These are phyloP conservation scores for Gnaphalium uliginosum DNA, from an alignment of 129 eudicot species.

Conservation along the genomic window DNA sequence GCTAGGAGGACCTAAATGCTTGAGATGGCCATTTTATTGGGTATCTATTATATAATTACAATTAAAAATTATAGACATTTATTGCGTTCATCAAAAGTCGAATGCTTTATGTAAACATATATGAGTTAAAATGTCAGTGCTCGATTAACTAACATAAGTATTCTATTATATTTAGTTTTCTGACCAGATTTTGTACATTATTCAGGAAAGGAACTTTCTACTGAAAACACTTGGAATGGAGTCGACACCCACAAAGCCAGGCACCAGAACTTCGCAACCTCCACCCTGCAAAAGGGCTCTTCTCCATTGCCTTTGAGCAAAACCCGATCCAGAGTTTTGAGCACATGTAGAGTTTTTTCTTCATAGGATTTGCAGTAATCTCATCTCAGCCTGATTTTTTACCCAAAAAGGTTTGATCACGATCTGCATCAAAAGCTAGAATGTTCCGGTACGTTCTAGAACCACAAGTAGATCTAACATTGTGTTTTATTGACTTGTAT, in stretches of 20 bases:
- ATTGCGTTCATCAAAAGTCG: neutral
- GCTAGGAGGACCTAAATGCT: neutral
- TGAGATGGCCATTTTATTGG: neutral
- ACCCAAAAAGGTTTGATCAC: slow-evolving; percentile 58
- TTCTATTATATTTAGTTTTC: neutral
- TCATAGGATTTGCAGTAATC: slow-evolving; percentile 41
- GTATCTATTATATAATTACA: neutral
- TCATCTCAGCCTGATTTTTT: slow-evolving; percentile 53
- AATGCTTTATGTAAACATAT: neutral
- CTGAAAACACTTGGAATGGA: slow-evolving; percentile 90
- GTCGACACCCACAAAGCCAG: slow-evolving; percentile 51
- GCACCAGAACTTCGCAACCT: slow-evolving; percentile 59
- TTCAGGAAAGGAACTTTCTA: slow-evolving; percentile 94
- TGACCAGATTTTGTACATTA: slow-evolving; percentile 8
- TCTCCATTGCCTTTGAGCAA: slow-evolving; percentile 82
- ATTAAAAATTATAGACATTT: neutral
- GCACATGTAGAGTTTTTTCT: slow-evolving; percentile 36
- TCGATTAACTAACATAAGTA: slow-evolving; percentile 21
- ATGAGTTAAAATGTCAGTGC: neutral
- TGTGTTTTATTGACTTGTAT: slow-evolving; percentile 30
- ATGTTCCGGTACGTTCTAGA: slow-evolving; percentile 67
- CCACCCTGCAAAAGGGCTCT: slow-evolving; percentile 96
- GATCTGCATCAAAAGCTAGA: slow-evolving; percentile 66
- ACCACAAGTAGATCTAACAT: slow-evolving; percentile 44
- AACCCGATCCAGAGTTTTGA: slow-evolving; percentile 32